Conservation (phyloP, 176 grass and related monocot species). For the Cymbopogon citratus region DNA sequence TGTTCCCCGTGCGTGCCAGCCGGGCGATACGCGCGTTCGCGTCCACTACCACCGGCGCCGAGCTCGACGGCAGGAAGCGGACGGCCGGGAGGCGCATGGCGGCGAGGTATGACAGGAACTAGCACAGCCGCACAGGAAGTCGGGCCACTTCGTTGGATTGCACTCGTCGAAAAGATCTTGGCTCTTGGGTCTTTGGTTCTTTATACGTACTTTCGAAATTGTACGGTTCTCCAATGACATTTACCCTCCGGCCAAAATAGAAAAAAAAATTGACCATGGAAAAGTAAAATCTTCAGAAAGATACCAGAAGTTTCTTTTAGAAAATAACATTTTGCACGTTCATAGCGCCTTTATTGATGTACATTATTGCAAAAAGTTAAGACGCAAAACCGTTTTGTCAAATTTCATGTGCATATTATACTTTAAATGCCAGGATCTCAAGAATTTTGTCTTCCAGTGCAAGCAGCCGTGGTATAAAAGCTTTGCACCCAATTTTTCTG, state of each 20-base stretch:
- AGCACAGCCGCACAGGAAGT: neutral
- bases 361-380: too few relatives aligned
- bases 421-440: too few relatives aligned
- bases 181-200: neutral
- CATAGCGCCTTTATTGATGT: too few relatives aligned
- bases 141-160: neutral
- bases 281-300: neutral
- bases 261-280: neutral
- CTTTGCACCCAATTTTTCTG: too few relatives aligned
- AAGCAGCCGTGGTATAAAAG: too few relatives aligned
- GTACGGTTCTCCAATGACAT: neutral
- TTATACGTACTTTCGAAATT: neutral
- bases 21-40: conserved; percentile 49
- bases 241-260: too few relatives aligned
- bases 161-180: neutral
- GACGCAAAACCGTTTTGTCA: too few relatives aligned
- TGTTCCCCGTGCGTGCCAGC: conserved; percentile 40
- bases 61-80: conserved; percentile 46
- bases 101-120: neutral
- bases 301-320: neutral
- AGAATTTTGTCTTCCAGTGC: too few relatives aligned
- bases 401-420: too few relatives aligned
- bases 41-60: conserved; percentile 40
- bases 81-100: conserved; percentile 49
- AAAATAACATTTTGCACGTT: too few relatives aligned